These are phyloP conservation scores for Rhizopus stolonifer DNA, from an alignment of 371 early-diverging fungal genomes.

Conservation along the genomic window DNA sequence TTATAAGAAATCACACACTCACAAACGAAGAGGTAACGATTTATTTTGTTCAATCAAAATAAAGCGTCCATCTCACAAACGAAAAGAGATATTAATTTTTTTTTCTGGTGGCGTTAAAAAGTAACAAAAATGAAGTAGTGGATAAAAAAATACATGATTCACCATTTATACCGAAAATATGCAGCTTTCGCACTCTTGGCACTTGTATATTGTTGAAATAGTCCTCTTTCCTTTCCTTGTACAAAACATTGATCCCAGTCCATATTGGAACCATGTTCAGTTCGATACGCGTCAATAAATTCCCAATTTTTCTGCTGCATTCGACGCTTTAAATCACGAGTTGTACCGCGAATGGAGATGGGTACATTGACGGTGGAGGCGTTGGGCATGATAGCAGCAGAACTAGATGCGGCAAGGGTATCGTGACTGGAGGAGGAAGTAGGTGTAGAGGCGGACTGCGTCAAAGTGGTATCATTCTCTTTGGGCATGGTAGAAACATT, in stretches of 20 bases:
- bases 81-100: neutral
- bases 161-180: slow-evolving; percentile 9
- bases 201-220: slow-evolving; percentile 8
- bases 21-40: slow-evolving; percentile 2
- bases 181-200: slow-evolving; percentile 12
- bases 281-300: slow-evolving; percentile 18
- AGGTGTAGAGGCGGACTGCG: neutral
- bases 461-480: slow-evolving; percentile 5
- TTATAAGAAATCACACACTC: no score
- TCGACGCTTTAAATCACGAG: no score
- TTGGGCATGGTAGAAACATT: slow-evolving; percentile 3
- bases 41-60: slow-evolving; percentile 3
- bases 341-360: no score
- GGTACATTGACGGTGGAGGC: slow-evolving; percentile 3
- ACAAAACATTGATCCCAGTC: slow-evolving; percentile 13
- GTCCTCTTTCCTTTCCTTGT: slow-evolving; percentile 12
- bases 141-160: slow-evolving; percentile 9
- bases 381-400: slow-evolving; percentile 3
- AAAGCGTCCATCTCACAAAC: neutral
- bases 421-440: slow-evolving; percentile 3
- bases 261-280: slow-evolving; percentile 11
- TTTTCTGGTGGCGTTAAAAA: slow-evolving; percentile 3
- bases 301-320: slow-evolving; percentile 10
- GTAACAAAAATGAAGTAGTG: slow-evolving; percentile 3
- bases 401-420: neutral